Evolutionary conservation across 176 grass and related monocot genomes (phyloP).

Genomic region (Panicum miliaceum): DNA sequence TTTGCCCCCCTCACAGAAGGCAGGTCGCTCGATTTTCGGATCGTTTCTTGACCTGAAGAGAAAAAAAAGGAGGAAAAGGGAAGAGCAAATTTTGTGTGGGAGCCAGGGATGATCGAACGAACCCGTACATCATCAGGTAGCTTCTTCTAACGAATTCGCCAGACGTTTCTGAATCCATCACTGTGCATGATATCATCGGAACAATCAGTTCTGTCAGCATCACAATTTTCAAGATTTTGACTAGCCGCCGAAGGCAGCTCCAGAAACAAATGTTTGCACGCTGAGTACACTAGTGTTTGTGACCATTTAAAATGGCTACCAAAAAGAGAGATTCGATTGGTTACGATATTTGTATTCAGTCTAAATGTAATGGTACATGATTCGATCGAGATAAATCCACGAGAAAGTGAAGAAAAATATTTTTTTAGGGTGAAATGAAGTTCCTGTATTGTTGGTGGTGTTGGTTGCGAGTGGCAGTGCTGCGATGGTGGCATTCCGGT

Average conservation of each 20-base stretch:
- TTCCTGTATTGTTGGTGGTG: too few relatives aligned
- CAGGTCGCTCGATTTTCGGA: neutral
- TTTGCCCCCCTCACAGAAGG: neutral
- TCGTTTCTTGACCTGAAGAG: neutral
- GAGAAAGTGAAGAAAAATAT: too few relatives aligned
- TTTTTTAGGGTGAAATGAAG: too few relatives aligned
- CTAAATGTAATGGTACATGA: too few relatives aligned
- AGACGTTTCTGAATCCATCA: constrained; percentile 12
- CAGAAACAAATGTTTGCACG: neutral
- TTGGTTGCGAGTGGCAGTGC: too few relatives aligned
- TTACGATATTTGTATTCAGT: too few relatives aligned
- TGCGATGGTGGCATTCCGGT: too few relatives aligned
- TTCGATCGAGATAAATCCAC: too few relatives aligned
- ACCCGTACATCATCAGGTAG: neutral
- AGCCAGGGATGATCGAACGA: neutral
- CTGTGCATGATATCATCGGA: constrained; percentile 9
- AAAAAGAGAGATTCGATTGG: too few relatives aligned
- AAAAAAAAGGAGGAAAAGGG: neutral
- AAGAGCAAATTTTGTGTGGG: constrained; percentile 2
- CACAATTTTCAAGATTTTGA: neutral
- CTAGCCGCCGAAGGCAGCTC: neutral
- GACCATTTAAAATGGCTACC: too few relatives aligned
- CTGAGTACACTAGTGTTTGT: neutral
- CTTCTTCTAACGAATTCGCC: constrained; percentile 1
- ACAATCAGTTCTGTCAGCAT: neutral